Evolutionary conservation across 2,329 filamentous ascomycete genomes (phyloP).

Genomic region (Pseudodiploospora longispora): DNA sequence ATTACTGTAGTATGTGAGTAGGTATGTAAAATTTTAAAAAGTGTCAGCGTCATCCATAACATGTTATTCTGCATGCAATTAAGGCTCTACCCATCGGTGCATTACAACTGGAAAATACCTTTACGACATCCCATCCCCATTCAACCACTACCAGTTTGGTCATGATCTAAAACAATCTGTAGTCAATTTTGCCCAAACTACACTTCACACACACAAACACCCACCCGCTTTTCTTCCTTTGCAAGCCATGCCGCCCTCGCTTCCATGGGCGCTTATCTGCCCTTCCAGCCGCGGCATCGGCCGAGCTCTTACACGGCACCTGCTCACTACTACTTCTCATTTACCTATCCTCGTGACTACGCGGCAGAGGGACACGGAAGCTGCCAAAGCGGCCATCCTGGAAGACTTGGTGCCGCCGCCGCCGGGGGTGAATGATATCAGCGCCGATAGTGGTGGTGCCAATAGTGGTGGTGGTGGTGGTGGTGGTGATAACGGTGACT

Average conservation of each 20-base stretch:
- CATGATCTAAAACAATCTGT: too few species aligned
- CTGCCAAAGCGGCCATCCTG: conserved; percentile 27
- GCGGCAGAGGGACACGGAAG: conserved; percentile 26
- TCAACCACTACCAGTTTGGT: too few species aligned
- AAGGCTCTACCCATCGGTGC: too few species aligned
- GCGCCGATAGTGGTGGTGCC: background rate
- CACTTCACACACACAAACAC: too few species aligned
- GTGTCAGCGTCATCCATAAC: too few species aligned
- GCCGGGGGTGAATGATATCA: background rate
- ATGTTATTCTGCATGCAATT: too few species aligned
- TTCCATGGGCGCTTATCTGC: conserved; percentile 42
- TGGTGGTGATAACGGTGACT: background rate
- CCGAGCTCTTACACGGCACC: conserved; percentile 38
- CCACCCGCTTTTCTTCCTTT: too few species aligned
- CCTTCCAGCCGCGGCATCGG: conserved; percentile 42
- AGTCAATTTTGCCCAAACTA: too few species aligned
- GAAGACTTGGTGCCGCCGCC: conserved; percentile 14
- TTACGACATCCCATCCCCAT: too few species aligned
- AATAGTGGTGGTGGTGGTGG: background rate
- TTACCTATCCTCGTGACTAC: conserved; percentile 40
- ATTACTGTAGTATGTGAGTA: too few species aligned
- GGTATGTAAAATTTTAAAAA: too few species aligned
- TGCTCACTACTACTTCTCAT: conserved; percentile 37
- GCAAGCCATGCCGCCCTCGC: conserved; percentile 30
- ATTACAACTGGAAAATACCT: too few species aligned